Evolutionary conservation across 169 alveolate genomes (phyloP).

Genomic region (Cryptosporidium meleagridis): DNA sequence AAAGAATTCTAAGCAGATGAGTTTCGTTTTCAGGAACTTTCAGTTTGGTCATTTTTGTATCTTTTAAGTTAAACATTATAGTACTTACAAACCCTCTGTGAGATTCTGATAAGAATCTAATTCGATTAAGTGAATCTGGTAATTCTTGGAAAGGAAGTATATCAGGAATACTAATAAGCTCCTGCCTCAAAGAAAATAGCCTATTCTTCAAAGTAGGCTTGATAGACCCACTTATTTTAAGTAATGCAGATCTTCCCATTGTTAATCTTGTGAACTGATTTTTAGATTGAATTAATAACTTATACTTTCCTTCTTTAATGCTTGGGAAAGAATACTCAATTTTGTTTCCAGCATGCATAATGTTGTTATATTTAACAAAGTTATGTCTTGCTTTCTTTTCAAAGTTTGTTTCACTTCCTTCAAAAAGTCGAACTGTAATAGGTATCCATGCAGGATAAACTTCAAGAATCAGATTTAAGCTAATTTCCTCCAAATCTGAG

Average conservation of each 20-base stretch:
- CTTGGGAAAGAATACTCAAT: constrained; percentile 36
- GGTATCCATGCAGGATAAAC: constrained; percentile 59
- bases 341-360: constrained; percentile 6
- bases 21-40: constrained; percentile 17
- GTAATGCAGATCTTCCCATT: constrained; percentile 24
- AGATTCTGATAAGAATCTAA: constrained; percentile 45
- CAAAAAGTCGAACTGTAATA: background rate
- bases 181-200: constrained; percentile 51
- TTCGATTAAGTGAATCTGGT: constrained; percentile 63
- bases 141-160: constrained; percentile 59
- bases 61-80: constrained; percentile 49
- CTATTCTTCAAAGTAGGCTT: constrained; percentile 14
- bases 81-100: constrained; percentile 30
- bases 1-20: constrained; percentile 14
- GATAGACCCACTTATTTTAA: constrained; percentile 19
- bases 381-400: constrained; percentile 2
- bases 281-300: constrained; percentile 12
- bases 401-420: background rate
- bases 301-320: constrained; percentile 27
- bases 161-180: constrained; percentile 51
- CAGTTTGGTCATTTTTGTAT: constrained; percentile 21
- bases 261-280: constrained; percentile 10
- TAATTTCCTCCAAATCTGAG: constrained; percentile 24
- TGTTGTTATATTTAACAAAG: background rate
- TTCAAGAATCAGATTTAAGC: background rate